Percentiles rank a stretch among this genome's conserved stretches.
Evolutionary conservation across 164 flowering plant species (phyloP).

Genomic region (Cinnamomum chago): DNA sequence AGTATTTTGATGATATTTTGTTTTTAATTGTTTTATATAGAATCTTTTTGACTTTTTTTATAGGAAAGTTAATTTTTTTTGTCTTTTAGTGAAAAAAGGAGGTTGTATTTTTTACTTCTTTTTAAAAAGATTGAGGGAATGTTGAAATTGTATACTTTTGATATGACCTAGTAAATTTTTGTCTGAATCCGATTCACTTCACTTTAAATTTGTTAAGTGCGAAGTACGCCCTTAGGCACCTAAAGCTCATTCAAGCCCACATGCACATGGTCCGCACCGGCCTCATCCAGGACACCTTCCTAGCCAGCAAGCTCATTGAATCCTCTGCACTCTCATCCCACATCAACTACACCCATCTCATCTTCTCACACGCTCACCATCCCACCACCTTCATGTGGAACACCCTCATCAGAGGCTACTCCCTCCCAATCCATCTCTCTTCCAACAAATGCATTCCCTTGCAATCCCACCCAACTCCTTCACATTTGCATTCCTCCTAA

Average conservation of each 20-base stretch:
- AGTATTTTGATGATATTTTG: no score
- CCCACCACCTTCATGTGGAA: constrained; percentile 25
- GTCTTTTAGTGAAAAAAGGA: no score
- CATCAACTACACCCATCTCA: constrained; percentile 15
- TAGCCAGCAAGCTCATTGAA: constrained; percentile 22
- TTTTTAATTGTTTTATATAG: no score
- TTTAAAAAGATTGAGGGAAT: no score
- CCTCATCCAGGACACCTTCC: constrained; percentile 12
- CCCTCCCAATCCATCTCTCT: constrained; percentile 10
- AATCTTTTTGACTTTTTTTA: no score
- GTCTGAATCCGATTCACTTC: no score
- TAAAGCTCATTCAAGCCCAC: constrained; percentile 20
- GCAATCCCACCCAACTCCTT: constrained; percentile 12
- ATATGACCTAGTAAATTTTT: no score
- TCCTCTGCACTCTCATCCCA: constrained; percentile 15
- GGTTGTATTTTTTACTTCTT: no score
- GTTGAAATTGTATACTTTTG: no score
- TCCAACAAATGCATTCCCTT: constrained; percentile 10
- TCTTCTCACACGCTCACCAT: constrained; percentile 15
- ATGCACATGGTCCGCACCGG: constrained; percentile 21
- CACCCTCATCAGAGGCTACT: constrained; percentile 26
- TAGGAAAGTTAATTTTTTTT: no score
- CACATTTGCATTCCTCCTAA: constrained; percentile 20
- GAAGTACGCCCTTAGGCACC: no score
- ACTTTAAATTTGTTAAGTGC: no score